Conservation (phyloP, 345 rosid species). For the Rhodamnia rubescens region DNA sequence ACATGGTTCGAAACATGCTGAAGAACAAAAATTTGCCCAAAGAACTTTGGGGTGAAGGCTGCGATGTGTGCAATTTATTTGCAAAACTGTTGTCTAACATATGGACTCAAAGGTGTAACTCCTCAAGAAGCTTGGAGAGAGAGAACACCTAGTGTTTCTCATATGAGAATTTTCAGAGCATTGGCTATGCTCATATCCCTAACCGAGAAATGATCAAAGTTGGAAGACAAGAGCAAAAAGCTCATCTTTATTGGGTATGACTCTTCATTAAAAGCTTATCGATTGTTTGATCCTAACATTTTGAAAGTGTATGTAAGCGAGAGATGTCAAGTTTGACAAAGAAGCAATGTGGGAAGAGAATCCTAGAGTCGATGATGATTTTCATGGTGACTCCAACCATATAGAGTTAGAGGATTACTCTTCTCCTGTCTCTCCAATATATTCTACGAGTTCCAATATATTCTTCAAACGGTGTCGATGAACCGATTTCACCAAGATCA, state of each 20-base stretch:
- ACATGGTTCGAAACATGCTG: background rate
- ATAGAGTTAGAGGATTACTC: too few relatives aligned
- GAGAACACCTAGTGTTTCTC: background rate
- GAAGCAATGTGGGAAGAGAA: background rate
- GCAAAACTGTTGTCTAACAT: background rate
- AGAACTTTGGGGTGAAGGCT: background rate
- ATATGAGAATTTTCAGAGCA: background rate
- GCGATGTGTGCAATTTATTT: background rate
- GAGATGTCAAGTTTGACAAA: background rate
- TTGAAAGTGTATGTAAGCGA: background rate
- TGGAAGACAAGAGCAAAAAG: too few relatives aligned
- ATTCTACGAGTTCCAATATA: too few relatives aligned
- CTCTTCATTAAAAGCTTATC: background rate
- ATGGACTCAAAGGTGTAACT: background rate
- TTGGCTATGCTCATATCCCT: background rate
- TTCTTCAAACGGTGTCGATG: too few relatives aligned
- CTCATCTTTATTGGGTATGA: too few relatives aligned
- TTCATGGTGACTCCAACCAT: too few relatives aligned
- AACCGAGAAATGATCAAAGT: too few relatives aligned
- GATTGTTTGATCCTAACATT: background rate
- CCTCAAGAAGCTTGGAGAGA: background rate
- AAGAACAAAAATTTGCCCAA: background rate
- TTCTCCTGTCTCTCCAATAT: too few relatives aligned
- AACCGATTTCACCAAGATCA: too few relatives aligned
- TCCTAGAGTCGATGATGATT: too few relatives aligned